Evolutionary conservation across 176 grass and related monocot species (phyloP), one percentile per base, ranked within the genome.

Genomic region (Metroxylon sagu): DNA sequence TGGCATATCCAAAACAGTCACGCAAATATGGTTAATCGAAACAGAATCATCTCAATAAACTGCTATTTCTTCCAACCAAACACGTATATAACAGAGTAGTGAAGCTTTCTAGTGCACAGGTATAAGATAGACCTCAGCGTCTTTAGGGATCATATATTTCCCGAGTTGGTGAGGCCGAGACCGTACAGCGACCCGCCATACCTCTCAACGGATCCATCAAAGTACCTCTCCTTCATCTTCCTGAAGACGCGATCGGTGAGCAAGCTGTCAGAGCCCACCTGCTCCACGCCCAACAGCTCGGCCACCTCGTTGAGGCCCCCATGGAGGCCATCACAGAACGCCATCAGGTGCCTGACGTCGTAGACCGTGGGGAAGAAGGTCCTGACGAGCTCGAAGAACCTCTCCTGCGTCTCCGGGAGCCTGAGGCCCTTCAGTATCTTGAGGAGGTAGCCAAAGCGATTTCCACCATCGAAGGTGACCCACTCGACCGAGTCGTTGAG

Each of bases 291-390:
- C n/a, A 62, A 8, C 18, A 5, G 18, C 35, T 62, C 19, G 8
- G 60, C 60, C 7, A 62, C 30, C 31, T 25, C 5, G 35, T 48
- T 19, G 31, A 62, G 35, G 18, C 60, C 60, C 3, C 35, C 35
- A 16, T 62, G 29, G 35, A 62, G 60, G 5, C 29, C 48, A 14
- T 62, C 48, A 19, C 60, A 62, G 60, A 62, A 48, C 5, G 19
- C 25, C 12, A 19, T 62, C 16, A 62, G 35, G 60, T 62, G 60
- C 30, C 49, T 62, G 60, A 62, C 21, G 60, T 62, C 60, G 60
- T 62, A 62, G 5, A 49, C 30, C 0, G 35, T 62, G 8, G 60
- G 60, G 18, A 62, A 62, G 60, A 21, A 62, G 19, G 6, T 48
- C 0, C 49, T 25, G 60, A 62, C 48, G 35, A 62, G 60, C 19